Conservation (phyloP, 1,284 basidiomycete species). For the Tilletia setariae region DNA sequence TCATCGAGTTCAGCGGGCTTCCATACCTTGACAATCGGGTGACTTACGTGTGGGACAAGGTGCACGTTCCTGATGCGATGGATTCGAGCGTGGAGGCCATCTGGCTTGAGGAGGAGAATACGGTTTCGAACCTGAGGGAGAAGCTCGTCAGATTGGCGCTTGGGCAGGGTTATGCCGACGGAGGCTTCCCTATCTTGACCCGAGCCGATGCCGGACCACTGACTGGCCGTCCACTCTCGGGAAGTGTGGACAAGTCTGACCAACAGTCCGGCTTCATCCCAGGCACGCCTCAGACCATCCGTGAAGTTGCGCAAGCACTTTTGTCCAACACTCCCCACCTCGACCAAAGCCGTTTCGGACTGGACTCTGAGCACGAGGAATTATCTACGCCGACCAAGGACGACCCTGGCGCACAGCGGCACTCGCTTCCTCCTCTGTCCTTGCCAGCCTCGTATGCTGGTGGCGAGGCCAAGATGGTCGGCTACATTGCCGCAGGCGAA, state of each 20-base stretch:
- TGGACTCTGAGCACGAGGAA: not conserved
- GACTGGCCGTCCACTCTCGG: not conserved
- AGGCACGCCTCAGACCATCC: not conserved
- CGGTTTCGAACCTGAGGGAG: slow-evolving; percentile 61
- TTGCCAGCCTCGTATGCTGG: slow-evolving; percentile 57
- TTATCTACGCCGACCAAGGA: slow-evolving; percentile 28
- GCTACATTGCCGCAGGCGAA: slow-evolving; percentile 87
- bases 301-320: not conserved
- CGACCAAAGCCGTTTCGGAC: not conserved
- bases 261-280: not conserved
- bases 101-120: slow-evolving; percentile 65
- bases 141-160: slow-evolving; percentile 56
- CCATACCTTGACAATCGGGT: slow-evolving; percentile 88
- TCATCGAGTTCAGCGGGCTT: slow-evolving; percentile 67
- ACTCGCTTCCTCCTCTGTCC: slow-evolving; percentile 19
- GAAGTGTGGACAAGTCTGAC: no score
- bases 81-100: slow-evolving; percentile 44
- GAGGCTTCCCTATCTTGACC: slow-evolving; percentile 78
- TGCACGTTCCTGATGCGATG: slow-evolving; percentile 40
- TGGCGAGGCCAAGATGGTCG: slow-evolving; percentile 66
- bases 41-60: slow-evolving; percentile 71
- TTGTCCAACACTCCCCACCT: not conserved
- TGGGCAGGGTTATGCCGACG: slow-evolving; percentile 61
- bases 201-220: not conserved
- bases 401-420: slow-evolving; percentile 30